Conservation (phyloP, 2,329 filamentous ascomycete species). For the Cladosporium colombiae region DNA sequence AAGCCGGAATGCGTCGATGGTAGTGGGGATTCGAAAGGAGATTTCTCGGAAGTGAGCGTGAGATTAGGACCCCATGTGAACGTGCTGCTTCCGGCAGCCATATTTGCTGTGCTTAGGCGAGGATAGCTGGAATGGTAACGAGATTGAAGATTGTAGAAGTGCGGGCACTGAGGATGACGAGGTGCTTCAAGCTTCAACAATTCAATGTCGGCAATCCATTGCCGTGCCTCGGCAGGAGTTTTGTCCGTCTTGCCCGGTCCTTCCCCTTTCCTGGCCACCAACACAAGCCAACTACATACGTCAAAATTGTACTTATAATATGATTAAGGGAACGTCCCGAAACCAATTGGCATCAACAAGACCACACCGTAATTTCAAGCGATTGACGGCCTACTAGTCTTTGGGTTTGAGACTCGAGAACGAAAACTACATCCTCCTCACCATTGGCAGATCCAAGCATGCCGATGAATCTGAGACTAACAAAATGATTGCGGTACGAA, state of each 20-base stretch:
- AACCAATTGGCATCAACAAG: background rate
- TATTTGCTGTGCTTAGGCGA: background rate
- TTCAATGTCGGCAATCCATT: background rate
- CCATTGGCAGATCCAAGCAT: background rate
- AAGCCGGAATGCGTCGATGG: conserved; percentile 36
- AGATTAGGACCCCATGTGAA: conserved; percentile 37
- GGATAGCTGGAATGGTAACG: background rate
- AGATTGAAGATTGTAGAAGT: background rate
- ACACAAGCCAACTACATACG: background rate
- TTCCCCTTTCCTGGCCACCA: background rate
- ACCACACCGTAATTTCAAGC: background rate
- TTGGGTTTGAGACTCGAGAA: background rate
- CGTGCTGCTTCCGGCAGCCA: conserved; percentile 35
- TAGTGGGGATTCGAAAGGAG: conserved; percentile 36
- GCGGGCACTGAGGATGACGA: background rate
- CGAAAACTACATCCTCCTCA: background rate
- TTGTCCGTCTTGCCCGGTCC: background rate
- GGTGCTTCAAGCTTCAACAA: background rate
- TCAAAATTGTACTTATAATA: too few species aligned
- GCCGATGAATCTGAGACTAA: background rate
- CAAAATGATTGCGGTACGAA: background rate
- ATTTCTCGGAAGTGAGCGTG: conserved; percentile 33
- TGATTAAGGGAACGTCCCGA: background rate
- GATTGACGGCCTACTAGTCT: background rate
- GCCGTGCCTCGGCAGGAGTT: conserved; percentile 4